Conservation (phyloP, 306 rosid genomes). For the Citrullus colocynthis region DNA sequence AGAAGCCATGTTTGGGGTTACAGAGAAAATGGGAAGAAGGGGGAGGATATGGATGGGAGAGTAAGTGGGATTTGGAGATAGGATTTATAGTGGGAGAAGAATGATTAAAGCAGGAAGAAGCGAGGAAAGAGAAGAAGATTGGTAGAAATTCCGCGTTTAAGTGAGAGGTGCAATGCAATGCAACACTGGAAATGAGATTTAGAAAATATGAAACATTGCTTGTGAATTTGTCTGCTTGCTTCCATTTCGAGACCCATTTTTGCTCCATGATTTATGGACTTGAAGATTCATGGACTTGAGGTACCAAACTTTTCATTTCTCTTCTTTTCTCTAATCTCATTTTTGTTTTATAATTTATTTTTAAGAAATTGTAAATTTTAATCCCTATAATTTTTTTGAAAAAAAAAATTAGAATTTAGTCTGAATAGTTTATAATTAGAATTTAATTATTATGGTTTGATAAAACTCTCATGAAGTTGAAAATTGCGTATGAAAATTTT, state of each 20-base stretch:
- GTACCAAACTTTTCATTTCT: neutral
- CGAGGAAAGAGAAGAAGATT: conserved; percentile 8
- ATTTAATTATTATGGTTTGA: too few species aligned
- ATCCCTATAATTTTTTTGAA: too few species aligned
- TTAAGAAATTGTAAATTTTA: too few species aligned
- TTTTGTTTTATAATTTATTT: neutral
- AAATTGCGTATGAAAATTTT: too few species aligned
- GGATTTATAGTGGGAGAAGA: conserved; percentile 24
- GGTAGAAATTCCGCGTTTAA: conserved; percentile 36
- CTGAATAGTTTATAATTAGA: too few species aligned
- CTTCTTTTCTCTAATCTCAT: neutral
- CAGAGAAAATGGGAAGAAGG: conserved; percentile 1
- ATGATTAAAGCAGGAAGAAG: conserved; percentile 1
- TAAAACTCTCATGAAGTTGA: too few species aligned
- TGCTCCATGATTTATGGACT: conserved; percentile 47
- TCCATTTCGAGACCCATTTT: conserved; percentile 17
- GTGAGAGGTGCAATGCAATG: neutral
- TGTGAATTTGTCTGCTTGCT: conserved; percentile 16
- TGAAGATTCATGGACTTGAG: conserved; percentile 22
- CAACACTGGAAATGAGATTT: neutral
- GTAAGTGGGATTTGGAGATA: neutral
- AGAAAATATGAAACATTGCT: neutral
- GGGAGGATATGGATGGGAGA: conserved; percentile 4
- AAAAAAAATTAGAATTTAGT: too few species aligned
- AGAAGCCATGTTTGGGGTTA: conserved; percentile 31